Evolutionary conservation across 768 basidiomycete genomes (phyloP).

Genomic region (Pleurotus tuoliensis): DNA sequence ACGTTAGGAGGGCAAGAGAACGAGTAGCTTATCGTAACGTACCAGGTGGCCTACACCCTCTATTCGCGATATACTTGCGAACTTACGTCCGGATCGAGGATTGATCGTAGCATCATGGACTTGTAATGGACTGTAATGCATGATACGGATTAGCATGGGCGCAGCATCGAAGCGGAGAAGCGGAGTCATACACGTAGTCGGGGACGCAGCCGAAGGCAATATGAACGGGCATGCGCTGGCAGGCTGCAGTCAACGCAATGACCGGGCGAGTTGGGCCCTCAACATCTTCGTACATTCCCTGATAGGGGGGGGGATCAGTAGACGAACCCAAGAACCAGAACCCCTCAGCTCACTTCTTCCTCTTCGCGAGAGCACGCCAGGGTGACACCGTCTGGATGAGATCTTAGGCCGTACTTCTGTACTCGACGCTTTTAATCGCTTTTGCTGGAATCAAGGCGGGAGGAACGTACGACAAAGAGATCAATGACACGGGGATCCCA

Average conservation of each 20-base stretch:
- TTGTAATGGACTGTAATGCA: conserved; percentile 24
- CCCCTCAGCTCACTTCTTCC: conserved; percentile 45
- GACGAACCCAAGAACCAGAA: conserved; percentile 4
- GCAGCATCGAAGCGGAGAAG: background rate
- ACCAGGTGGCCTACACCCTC: conserved; percentile 30
- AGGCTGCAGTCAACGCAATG: conserved; percentile 36
- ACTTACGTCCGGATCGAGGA: conserved; percentile 28
- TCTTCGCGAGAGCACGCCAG: conserved; percentile 60
- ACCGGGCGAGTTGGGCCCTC: conserved; percentile 54
- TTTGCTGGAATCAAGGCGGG: background rate
- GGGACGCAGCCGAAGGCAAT: conserved; percentile 46
- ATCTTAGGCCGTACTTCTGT: conserved; percentile 45
- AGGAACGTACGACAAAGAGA: conserved; percentile 45
- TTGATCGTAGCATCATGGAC: conserved; percentile 33
- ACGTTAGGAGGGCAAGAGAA: too few species aligned
- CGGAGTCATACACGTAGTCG: conserved; percentile 50
- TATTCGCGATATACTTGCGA: conserved; percentile 27
- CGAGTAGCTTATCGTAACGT: background rate
- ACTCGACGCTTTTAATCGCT: too few species aligned
- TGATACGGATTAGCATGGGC: background rate
- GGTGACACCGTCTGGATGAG: conserved; percentile 37
- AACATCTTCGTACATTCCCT: conserved; percentile 64
- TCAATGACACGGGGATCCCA: conserved; percentile 57
- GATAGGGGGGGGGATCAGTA: conserved; percentile 1
- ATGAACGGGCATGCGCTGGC: conserved; percentile 42